Conservation (phyloP, 2,329 filamentous ascomycete species). For the Lomentospora prolificans region DNA sequence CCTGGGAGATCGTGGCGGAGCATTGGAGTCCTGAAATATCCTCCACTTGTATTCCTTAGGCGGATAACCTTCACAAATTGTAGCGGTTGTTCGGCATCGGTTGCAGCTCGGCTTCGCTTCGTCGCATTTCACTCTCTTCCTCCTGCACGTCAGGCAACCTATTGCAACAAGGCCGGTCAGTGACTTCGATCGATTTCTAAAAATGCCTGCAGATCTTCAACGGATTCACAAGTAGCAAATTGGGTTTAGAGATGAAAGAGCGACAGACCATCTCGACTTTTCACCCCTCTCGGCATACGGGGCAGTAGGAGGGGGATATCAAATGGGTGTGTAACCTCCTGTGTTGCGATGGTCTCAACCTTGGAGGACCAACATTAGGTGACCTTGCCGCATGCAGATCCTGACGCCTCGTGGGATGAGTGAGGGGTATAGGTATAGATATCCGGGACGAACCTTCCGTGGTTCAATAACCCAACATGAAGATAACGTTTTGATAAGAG, state of each 20-base stretch:
- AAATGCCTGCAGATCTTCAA: background rate
- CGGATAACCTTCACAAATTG: background rate
- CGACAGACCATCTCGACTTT: background rate
- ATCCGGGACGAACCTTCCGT: no score
- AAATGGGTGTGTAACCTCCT: no score
- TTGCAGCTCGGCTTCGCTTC: background rate
- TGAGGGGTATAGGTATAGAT: no score
- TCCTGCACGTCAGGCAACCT: background rate
- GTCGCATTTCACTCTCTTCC: background rate
- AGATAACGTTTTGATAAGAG: no score
- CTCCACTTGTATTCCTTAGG: background rate
- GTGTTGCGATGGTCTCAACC: no score
- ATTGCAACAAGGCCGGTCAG: background rate
- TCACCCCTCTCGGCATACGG: background rate
- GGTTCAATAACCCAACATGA: no score
- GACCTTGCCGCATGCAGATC: no score
- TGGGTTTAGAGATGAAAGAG: background rate
- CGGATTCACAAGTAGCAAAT: background rate
- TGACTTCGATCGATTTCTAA: background rate
- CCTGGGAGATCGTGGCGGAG: background rate
- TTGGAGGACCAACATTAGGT: no score
- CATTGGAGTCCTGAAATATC: background rate
- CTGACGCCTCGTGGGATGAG: no score
- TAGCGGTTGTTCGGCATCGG: background rate
- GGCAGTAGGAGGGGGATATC: background rate